These are phyloP conservation scores for Dalbergia cochinchinensis DNA, from an alignment of 306 rosid genomes.

Conservation along the genomic window DNA sequence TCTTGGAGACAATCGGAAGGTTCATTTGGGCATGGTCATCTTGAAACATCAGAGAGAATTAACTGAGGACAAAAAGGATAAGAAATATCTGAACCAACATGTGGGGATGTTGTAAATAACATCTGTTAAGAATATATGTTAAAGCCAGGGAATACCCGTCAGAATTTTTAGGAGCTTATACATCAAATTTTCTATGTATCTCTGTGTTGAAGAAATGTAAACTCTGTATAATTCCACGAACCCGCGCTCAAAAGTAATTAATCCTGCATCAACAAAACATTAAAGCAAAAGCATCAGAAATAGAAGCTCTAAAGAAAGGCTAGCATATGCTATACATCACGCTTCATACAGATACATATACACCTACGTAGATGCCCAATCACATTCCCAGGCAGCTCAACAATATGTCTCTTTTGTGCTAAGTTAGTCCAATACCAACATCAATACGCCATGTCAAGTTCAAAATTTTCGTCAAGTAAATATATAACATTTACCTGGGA, in stretches of 20 bases:
- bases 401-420: background rate
- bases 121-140: background rate
- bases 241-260: slow-evolving; percentile 22
- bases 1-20: slow-evolving; percentile 8
- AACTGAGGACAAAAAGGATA: slow-evolving; percentile 5
- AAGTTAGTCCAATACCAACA: slow-evolving; percentile 25
- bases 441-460: background rate
- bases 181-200: slow-evolving; percentile 27
- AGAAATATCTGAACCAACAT: slow-evolving; percentile 21
- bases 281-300: slow-evolving; percentile 36
- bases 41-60: background rate
- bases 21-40: background rate
- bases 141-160: slow-evolving; percentile 35
- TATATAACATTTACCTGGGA: background rate
- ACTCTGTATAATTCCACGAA: slow-evolving; percentile 31
- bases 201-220: slow-evolving; percentile 34
- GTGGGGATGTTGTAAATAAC: slow-evolving; percentile 1
- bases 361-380: background rate
- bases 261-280: slow-evolving; percentile 47
- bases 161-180: slow-evolving; percentile 46
- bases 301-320: background rate
- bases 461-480: slow-evolving; percentile 19
- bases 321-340: background rate
- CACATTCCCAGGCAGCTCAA: background rate
- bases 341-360: slow-evolving; percentile 9